A percentile compares a stretch with the other conserved stretches of the same genome.
phyloP scores from a whole-genome alignment of 768 basidiomycete species.

The Mycena venus region DNA sequence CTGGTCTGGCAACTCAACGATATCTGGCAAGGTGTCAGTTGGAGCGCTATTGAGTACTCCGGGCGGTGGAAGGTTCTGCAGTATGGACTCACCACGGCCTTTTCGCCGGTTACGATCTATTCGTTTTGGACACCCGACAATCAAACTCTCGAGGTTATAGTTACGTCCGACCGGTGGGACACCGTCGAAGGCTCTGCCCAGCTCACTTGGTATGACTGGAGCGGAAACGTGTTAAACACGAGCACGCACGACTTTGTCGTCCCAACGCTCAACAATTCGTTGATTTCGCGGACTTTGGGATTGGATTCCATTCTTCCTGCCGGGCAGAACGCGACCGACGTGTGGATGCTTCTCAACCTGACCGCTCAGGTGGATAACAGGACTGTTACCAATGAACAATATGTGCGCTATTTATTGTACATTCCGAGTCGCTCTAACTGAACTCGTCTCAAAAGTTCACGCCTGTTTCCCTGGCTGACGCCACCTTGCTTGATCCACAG shows the following conservation, averaged over 20 bases:
- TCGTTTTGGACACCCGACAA: conserved; percentile 69
- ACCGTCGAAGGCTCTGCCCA: conserved; percentile 59
- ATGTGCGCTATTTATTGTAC: conserved; percentile 48
- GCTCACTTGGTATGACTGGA: conserved; percentile 73
- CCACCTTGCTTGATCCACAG: conserved; percentile 63
- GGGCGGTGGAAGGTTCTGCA: conserved; percentile 73
- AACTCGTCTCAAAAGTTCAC: conserved; percentile 59
- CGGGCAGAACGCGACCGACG: conserved; percentile 55
- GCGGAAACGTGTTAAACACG: conserved; percentile 54
- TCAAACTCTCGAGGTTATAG: conserved; percentile 61
- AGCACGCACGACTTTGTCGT: conserved; percentile 55
- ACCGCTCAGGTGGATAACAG: conserved; percentile 57
- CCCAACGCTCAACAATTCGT: conserved; percentile 64
- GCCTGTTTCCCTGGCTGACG: conserved; percentile 61
- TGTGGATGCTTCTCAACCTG: conserved; percentile 66
- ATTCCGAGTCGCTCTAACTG: not conserved
- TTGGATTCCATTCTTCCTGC: conserved; percentile 60
- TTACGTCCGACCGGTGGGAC: conserved; percentile 67
- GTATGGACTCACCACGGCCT: conserved; percentile 60
- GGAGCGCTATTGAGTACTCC: conserved; percentile 69
- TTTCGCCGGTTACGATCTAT: conserved; percentile 62
- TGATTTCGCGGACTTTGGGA: conserved; percentile 56
- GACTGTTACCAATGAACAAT: conserved; percentile 64
- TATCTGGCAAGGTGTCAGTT: conserved; percentile 72
- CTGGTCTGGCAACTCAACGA: conserved; percentile 74